phyloP scores from a whole-genome alignment of 2,329 filamentous ascomycete genomes.

The Whalleya microplaca region DNA sequence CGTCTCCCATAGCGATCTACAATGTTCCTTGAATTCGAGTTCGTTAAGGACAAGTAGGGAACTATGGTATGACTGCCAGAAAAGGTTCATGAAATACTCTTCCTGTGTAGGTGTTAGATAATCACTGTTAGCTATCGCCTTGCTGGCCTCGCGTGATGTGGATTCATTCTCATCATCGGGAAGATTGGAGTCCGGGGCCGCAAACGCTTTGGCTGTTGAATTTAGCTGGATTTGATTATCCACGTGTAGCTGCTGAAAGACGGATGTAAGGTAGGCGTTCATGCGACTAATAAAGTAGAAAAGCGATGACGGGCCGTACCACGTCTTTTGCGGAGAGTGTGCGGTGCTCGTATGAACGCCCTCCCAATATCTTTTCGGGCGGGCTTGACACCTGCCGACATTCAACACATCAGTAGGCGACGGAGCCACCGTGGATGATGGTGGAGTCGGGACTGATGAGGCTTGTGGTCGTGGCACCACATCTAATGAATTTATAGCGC shows the following conservation, averaged over 20 bases:
- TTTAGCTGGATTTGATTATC: slow-evolving; percentile 38
- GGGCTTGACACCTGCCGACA: background rate
- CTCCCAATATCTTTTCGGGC: slow-evolving; percentile 35
- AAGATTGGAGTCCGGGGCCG: slow-evolving; percentile 25
- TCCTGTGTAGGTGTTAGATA: slow-evolving; percentile 46
- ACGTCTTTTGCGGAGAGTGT: slow-evolving; percentile 40
- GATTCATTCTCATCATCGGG: slow-evolving; percentile 17
- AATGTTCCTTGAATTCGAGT: slow-evolving; percentile 46
- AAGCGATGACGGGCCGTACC: slow-evolving; percentile 47
- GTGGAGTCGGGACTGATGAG: slow-evolving; percentile 16
- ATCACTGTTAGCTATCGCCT: slow-evolving; percentile 23
- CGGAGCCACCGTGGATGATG: slow-evolving; percentile 16
- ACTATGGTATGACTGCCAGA: slow-evolving; percentile 50
- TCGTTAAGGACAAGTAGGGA: slow-evolving; percentile 48
- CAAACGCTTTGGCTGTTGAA: slow-evolving; percentile 26
- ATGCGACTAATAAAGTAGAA: slow-evolving; percentile 48
- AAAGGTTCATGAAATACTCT: slow-evolving; percentile 49
- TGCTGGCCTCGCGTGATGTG: slow-evolving; percentile 16
- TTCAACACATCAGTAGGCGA: slow-evolving; percentile 2
- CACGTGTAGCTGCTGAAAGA: slow-evolving; percentile 38
- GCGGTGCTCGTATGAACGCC: slow-evolving; percentile 41
- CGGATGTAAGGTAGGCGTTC: slow-evolving; percentile 40
- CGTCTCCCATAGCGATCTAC: slow-evolving; percentile 44
- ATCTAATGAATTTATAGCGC: background rate
- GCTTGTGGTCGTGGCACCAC: background rate